Conservation (phyloP, 208 protist genomes). For the Polymyxa betae region DNA sequence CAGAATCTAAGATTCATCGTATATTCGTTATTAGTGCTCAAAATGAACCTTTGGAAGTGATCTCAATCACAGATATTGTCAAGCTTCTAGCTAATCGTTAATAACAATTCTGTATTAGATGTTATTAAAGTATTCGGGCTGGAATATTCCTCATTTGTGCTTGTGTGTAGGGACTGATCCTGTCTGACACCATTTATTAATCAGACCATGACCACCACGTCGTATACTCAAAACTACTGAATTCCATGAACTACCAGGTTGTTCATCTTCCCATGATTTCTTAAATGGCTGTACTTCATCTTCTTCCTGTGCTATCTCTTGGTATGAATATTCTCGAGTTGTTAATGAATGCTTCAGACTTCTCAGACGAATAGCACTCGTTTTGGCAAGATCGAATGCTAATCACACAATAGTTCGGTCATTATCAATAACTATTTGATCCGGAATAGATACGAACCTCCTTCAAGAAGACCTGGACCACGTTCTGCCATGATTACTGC, state of each 20-base stretch:
- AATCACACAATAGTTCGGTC: no score
- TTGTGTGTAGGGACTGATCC: neutral
- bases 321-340: neutral
- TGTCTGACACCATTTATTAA: neutral
- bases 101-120: neutral
- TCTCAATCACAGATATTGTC: slow-evolving; percentile 16
- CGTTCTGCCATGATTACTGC: no score
- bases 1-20: slow-evolving; percentile 17
- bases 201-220: neutral
- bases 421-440: no score
- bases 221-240: neutral
- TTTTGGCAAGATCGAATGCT: neutral
- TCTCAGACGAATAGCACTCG: neutral
- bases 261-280: no score
- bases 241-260: neutral
- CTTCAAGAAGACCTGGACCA: no score
- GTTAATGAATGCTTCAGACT: neutral
- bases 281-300: neutral
- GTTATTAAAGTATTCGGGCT: neutral
- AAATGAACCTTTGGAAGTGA: neutral
- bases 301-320: neutral
- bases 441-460: no score
- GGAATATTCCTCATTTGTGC: neutral
- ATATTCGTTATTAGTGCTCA: neutral
- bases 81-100: slow-evolving; percentile 19